phyloP scores from a whole-genome alignment of 108 stramenopile species.

The Nannochloropsis salina region DNA sequence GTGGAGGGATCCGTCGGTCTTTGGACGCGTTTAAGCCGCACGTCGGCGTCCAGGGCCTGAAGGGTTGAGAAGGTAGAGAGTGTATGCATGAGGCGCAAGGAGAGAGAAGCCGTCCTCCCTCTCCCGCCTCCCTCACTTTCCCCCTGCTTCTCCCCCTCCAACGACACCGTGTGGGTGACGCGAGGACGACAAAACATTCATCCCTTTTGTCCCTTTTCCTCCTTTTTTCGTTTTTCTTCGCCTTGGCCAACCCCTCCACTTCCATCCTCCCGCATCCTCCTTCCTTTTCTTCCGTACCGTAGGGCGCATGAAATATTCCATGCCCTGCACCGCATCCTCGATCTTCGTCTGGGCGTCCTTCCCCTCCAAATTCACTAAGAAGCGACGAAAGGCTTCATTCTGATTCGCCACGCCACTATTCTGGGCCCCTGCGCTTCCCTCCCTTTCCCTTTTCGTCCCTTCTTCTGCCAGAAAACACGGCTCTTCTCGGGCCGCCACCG shows the following conservation, averaged over 20 bases:
- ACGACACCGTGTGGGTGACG: too few relatives aligned
- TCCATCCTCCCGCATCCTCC: too few relatives aligned
- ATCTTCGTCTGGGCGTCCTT: not conserved
- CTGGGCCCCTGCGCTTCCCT: not conserved
- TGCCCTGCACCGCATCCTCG: constrained; percentile 2
- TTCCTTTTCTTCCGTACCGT: not conserved
- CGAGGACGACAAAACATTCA: too few relatives aligned
- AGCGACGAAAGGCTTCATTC: not conserved
- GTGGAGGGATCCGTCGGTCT: not conserved
- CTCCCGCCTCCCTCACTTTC: not conserved
- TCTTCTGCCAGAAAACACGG: not conserved
- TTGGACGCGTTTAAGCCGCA: not conserved
- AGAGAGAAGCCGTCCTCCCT: not conserved
- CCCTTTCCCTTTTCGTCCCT: not conserved
- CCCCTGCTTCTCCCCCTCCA: not conserved
- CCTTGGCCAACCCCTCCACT: too few relatives aligned
- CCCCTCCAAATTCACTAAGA: constrained; percentile 8
- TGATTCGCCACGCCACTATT: not conserved
- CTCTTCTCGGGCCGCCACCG: not conserved
- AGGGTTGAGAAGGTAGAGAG: not conserved
- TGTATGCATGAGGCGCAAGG: not conserved
- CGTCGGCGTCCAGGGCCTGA: constrained; percentile 10
- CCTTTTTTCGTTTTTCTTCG: too few relatives aligned
- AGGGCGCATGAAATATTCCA: constrained; percentile 17
- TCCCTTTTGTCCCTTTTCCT: too few relatives aligned